Evolutionary conservation across 306 rosid species (phyloP).

Genomic region (Quercus variabilis): DNA sequence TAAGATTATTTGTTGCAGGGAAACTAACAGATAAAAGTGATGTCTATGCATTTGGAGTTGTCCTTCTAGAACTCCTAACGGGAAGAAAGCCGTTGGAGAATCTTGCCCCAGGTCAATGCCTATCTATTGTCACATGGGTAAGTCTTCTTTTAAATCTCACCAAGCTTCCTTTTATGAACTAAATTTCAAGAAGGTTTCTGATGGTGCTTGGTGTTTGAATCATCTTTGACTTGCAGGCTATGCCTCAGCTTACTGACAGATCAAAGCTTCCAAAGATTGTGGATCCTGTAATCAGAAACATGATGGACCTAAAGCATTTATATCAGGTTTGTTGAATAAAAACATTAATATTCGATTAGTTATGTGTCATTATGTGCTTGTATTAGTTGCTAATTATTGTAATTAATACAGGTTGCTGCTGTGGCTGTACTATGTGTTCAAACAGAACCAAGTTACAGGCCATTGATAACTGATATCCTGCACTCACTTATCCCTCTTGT

Average conservation of each 20-base stretch:
- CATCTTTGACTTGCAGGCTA: conserved; percentile 62
- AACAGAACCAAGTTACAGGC: conserved; percentile 89
- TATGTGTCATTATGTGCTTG: not conserved
- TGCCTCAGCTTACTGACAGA: conserved; percentile 89
- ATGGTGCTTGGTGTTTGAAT: conserved; percentile 11
- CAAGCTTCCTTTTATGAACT: conserved; percentile 5
- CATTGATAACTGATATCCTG: conserved; percentile 77
- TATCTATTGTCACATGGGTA: conserved; percentile 86
- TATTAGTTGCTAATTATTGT: conserved; percentile 6
- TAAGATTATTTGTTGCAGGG: conserved; percentile 42
- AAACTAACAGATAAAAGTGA: conserved; percentile 89
- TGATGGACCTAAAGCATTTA: conserved; percentile 92
- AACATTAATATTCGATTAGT: not conserved
- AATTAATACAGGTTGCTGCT: conserved; percentile 73
- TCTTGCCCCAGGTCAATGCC: conserved; percentile 47
- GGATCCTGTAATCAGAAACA: conserved; percentile 70
- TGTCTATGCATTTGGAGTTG: conserved; percentile 87
- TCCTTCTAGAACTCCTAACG: conserved; percentile 77
- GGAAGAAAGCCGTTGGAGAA: conserved; percentile 73
- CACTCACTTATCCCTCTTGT: conserved; percentile 93
- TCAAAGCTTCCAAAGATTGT: conserved; percentile 73
- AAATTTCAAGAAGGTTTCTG: conserved; percentile 5
- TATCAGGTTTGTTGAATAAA: conserved; percentile 60
- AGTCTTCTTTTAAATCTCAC: conserved; percentile 16
- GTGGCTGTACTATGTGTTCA: conserved; percentile 94